A percentile compares a stretch with the other conserved stretches of the same genome.
Conservation (phyloP, 495 filamentous ascomycete species). For the Aspergillus carlsbadensis region DNA sequence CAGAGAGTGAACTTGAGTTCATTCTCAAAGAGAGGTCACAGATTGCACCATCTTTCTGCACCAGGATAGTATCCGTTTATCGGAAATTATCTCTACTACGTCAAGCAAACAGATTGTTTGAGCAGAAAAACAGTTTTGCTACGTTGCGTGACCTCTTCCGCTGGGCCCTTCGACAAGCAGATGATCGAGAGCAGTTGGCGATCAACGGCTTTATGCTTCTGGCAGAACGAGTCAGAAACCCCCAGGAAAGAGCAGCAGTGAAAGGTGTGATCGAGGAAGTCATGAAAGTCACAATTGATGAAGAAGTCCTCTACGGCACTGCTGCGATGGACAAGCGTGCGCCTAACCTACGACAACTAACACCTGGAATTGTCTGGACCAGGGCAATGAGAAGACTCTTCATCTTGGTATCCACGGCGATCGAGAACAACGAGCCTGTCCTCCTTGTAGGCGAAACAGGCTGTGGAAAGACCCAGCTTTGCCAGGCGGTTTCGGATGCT, state of each 20-base stretch:
- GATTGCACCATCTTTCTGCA: slow-evolving; percentile 88
- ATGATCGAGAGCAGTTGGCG: slow-evolving; percentile 84
- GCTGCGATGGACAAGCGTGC: slow-evolving; percentile 49
- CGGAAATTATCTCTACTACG: slow-evolving; percentile 83
- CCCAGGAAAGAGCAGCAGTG: slow-evolving; percentile 78
- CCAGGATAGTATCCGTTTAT: slow-evolving; percentile 89
- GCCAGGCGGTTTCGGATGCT: slow-evolving; percentile 84
- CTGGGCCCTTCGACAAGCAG: slow-evolving; percentile 87
- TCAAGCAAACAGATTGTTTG: slow-evolving; percentile 86
- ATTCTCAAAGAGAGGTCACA: slow-evolving; percentile 86
- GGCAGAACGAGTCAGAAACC: slow-evolving; percentile 89
- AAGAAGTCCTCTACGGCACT: slow-evolving; percentile 67
- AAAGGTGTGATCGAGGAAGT: slow-evolving; percentile 89
- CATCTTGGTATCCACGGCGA: slow-evolving; percentile 76
- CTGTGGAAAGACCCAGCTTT: slow-evolving; percentile 95
- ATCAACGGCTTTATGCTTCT: slow-evolving; percentile 94
- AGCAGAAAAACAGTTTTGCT: slow-evolving; percentile 96
- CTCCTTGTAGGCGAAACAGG: slow-evolving; percentile 95
- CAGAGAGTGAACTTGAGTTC: slow-evolving; percentile 88
- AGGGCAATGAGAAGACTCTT: slow-evolving; percentile 89
- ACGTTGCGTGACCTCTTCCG: slow-evolving; percentile 95
- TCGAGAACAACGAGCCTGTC: slow-evolving; percentile 90
- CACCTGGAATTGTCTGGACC: slow-evolving; percentile 82
- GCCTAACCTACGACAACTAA: slow-evolving; percentile 38
- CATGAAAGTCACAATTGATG: slow-evolving; percentile 81